phyloP scores from a whole-genome alignment of 2,329 filamentous ascomycete species.

The Thelonectria discophora region DNA sequence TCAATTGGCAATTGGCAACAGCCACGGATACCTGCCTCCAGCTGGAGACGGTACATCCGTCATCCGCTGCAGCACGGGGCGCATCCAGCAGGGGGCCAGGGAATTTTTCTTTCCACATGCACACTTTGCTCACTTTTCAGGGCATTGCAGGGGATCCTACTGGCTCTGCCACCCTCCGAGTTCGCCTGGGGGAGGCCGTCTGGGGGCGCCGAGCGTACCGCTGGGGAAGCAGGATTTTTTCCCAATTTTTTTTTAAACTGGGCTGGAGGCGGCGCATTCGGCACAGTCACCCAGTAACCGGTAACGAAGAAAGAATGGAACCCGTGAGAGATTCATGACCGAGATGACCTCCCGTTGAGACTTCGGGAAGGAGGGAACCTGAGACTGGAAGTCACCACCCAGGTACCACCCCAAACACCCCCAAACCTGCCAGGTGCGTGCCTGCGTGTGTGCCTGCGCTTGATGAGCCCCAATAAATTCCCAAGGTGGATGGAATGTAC shows the following conservation, averaged over 20 bases:
- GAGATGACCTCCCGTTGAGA: no score
- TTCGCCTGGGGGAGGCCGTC: constrained; percentile 3
- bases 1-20: neutral
- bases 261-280: neutral
- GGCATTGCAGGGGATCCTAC: constrained; percentile 10
- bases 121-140: constrained; percentile 4
- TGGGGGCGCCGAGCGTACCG: constrained; percentile 12
- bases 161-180: neutral
- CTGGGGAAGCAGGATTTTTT: constrained; percentile 7
- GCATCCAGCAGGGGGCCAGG: constrained; percentile 10
- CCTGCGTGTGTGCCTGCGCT: no score
- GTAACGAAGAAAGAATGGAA: neutral
- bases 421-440: neutral
- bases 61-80: constrained; percentile 16
- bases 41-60: constrained; percentile 19
- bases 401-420: constrained; percentile 20
- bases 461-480: constrained; percentile 13
- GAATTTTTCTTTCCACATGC: constrained; percentile 10
- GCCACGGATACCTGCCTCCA: constrained; percentile 11
- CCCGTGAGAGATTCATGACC: no score
- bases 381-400: neutral
- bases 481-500: constrained; percentile 9
- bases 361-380: neutral
- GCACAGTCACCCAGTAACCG: constrained; percentile 4
- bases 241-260: neutral